phyloP scores from a whole-genome alignment of 1,284 basidiomycete genomes.

The Calocybe gambosa region DNA sequence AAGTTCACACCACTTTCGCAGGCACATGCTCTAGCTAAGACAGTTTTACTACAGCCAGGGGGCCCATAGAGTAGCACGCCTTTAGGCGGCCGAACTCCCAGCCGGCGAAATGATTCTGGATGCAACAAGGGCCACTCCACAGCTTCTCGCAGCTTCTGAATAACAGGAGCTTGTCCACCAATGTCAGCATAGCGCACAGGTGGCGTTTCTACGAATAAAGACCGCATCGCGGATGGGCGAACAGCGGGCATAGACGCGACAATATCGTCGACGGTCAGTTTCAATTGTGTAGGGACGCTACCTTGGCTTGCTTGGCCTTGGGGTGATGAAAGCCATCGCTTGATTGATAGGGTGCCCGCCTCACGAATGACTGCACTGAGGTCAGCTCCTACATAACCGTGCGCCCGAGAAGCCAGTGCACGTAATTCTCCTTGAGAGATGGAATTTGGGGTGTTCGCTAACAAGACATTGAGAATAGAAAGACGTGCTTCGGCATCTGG shows the following conservation, averaged over 20 bases:
- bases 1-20: conserved; percentile 96
- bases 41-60: conserved; percentile 95
- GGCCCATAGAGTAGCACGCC: conserved; percentile 95
- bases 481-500: conserved; percentile 81
- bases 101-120: conserved; percentile 76
- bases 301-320: conserved; percentile 14
- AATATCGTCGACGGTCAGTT: conserved; percentile 63
- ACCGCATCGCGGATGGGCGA: conserved; percentile 91
- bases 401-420: conserved; percentile 71
- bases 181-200: conserved; percentile 85
- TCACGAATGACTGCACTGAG: conserved; percentile 89
- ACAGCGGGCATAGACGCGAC: conserved; percentile 69
- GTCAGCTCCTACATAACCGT: conserved; percentile 98
- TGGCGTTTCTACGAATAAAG: conserved; percentile 84
- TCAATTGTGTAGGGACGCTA: conserved; percentile 26
- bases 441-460: conserved; percentile 75
- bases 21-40: conserved; percentile 91
- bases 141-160: conserved; percentile 80
- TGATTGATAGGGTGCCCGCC: conserved; percentile 88
- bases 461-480: conserved; percentile 79
- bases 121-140: conserved; percentile 95
- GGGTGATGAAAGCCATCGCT: conserved; percentile 58
- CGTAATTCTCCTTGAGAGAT: conserved; percentile 59
- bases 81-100: conserved; percentile 86
- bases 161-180: conserved; percentile 77